phyloP scores from a whole-genome alignment of 2,329 filamentous ascomycete genomes.

The Aspergillus costaricaensis region DNA sequence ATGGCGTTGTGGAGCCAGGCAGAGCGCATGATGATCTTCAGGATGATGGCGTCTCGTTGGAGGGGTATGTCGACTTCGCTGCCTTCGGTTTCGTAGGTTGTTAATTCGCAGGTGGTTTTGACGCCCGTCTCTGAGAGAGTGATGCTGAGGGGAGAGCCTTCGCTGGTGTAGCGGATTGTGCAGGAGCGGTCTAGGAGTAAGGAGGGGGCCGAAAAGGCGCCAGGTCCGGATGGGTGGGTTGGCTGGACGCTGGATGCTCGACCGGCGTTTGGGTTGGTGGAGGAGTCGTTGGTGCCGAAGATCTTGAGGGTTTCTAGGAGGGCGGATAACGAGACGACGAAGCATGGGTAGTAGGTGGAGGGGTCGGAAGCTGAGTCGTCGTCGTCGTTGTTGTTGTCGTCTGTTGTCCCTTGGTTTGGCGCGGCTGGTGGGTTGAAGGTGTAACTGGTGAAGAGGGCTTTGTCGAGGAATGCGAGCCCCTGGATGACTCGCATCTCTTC shows the following conservation, averaged over 20 bases:
- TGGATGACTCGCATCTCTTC: slow-evolving; percentile 91
- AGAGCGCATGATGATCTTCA: slow-evolving; percentile 92
- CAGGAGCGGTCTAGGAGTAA: slow-evolving; percentile 85
- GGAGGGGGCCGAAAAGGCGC: slow-evolving; percentile 80
- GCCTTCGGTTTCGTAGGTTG: slow-evolving; percentile 78
- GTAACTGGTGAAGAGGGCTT: slow-evolving; percentile 84
- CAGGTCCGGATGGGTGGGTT: slow-evolving; percentile 50
- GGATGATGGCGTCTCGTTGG: slow-evolving; percentile 72
- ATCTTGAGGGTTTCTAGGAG: slow-evolving; percentile 94
- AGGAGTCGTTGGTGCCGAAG: slow-evolving; percentile 73
- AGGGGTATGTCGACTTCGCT: slow-evolving; percentile 69
- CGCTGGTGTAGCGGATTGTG: slow-evolving; percentile 72
- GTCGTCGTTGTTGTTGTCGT: slow-evolving; percentile 24
- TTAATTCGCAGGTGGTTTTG: slow-evolving; percentile 84
- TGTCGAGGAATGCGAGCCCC: slow-evolving; percentile 84
- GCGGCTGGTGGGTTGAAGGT: slow-evolving; percentile 59
- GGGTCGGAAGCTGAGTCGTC: slow-evolving; percentile 41
- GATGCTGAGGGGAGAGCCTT: slow-evolving; percentile 78
- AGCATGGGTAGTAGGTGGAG: slow-evolving; percentile 59
- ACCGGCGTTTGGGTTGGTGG: slow-evolving; percentile 37
- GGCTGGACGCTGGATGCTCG: slow-evolving; percentile 34
- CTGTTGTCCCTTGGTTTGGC: slow-evolving; percentile 11
- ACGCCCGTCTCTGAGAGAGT: slow-evolving; percentile 84
- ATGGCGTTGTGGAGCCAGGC: slow-evolving; percentile 55
- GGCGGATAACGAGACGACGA: slow-evolving; percentile 83